A percentile compares a stretch with the other conserved stretches of the same genome.
phyloP scores from a whole-genome alignment of 2,329 filamentous ascomycete species.

The Chrysosporium queenslandicum region DNA sequence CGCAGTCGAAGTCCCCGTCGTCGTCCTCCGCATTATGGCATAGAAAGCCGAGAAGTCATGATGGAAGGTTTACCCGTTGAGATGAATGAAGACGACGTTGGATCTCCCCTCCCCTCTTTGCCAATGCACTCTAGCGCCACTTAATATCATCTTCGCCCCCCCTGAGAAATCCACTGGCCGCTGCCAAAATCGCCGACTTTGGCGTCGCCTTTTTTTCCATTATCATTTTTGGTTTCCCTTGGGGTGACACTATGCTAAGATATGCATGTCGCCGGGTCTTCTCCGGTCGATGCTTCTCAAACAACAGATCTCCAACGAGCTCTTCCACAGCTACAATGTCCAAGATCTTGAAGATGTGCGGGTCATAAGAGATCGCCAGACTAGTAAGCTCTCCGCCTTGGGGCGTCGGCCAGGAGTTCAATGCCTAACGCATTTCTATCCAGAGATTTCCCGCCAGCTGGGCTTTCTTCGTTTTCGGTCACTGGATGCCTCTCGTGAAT shows the following conservation, averaged over 20 bases:
- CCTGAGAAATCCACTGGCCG: constrained; percentile 12
- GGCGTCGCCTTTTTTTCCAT: constrained; percentile 2
- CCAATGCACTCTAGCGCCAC: constrained; percentile 11
- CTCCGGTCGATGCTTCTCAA: constrained; percentile 27
- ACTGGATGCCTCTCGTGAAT: constrained; percentile 42
- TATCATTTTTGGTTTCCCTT: constrained; percentile 12
- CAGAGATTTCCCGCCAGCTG: constrained; percentile 47
- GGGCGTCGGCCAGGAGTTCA: too few relatives aligned
- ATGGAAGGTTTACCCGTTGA: constrained; percentile 42
- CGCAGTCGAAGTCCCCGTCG: constrained; percentile 27
- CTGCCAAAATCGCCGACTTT: constrained; percentile 14
- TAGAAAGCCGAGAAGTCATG: constrained; percentile 42
- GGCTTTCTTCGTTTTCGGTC: constrained; percentile 48
- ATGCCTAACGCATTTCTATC: neutral
- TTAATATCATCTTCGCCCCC: constrained; percentile 6
- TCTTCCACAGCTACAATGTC: constrained; percentile 43
- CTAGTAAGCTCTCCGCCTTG: constrained; percentile 35
- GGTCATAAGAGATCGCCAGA: constrained; percentile 49
- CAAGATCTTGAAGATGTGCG: constrained; percentile 48
- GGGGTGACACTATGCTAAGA: constrained; percentile 34
- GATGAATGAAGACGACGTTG: constrained; percentile 44
- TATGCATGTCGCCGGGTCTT: constrained; percentile 27
- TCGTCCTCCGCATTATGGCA: constrained; percentile 31
- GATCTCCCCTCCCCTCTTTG: constrained; percentile 23
- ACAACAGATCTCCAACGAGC: constrained; percentile 48